Conservation (phyloP, 495 filamentous ascomycete species). For the Podospora sp. region DNA sequence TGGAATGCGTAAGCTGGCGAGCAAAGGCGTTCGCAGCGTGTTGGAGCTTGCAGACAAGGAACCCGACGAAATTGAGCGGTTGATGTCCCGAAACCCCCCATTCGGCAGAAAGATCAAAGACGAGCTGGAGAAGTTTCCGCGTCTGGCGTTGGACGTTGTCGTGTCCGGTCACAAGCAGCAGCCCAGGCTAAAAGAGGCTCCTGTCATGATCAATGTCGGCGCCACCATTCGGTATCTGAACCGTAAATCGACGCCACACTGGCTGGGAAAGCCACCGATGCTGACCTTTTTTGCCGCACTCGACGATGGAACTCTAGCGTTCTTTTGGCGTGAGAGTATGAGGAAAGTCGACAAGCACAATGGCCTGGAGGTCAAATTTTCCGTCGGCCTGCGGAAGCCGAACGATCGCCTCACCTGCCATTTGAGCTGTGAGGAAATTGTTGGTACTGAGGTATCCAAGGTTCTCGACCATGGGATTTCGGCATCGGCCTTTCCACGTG, state of each 20-base stretch:
- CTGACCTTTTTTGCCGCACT: slow-evolving; percentile 77
- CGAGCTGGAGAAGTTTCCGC: slow-evolving; percentile 71
- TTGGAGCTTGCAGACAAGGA: slow-evolving; percentile 70
- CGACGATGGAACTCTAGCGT: slow-evolving; percentile 70
- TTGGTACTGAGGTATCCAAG: slow-evolving; percentile 71
- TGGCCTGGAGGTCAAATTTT: slow-evolving; percentile 64
- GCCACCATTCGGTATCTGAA: slow-evolving; percentile 76
- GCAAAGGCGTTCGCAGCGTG: slow-evolving; percentile 69
- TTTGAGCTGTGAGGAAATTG: slow-evolving; percentile 87
- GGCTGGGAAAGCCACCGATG: slow-evolving; percentile 63
- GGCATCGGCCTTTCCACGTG: slow-evolving; percentile 52
- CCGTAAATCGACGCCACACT: slow-evolving; percentile 60
- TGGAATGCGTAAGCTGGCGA: slow-evolving; percentile 74
- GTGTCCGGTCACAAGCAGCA: slow-evolving; percentile 31
- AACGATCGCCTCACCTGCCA: slow-evolving; percentile 69
- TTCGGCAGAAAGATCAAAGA: slow-evolving; percentile 74
- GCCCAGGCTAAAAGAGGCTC: slow-evolving; percentile 19
- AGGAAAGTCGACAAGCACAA: slow-evolving; percentile 60
- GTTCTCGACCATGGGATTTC: slow-evolving; percentile 66
- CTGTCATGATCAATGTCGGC: slow-evolving; percentile 63
- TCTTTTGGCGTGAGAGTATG: slow-evolving; percentile 77
- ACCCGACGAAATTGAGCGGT: slow-evolving; percentile 71
- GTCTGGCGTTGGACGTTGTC: slow-evolving; percentile 58
- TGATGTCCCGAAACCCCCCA: slow-evolving; percentile 78
- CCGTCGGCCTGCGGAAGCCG: slow-evolving; percentile 55